phyloP scores from a whole-genome alignment of 1,139 yeast genomes.

The Oligophagozyma castellii region DNA sequence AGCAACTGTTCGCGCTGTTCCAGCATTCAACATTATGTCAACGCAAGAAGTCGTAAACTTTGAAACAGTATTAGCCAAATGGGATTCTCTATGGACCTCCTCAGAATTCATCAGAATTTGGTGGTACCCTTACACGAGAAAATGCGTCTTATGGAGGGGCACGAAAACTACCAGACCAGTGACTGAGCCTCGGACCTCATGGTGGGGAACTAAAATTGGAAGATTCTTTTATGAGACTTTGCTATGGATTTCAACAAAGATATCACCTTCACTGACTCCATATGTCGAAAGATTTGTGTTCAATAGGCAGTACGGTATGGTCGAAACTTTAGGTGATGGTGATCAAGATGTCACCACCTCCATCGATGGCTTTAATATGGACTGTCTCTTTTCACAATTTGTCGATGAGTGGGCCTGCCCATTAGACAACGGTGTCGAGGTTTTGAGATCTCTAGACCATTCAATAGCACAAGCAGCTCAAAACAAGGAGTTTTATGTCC shows the following conservation, averaged over 20 bases:
- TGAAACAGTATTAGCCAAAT: conserved; percentile 48
- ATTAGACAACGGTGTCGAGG: conserved; percentile 57
- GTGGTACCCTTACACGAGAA: conserved; percentile 94
- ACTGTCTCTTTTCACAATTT: conserved; percentile 84
- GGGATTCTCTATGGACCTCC: conserved; percentile 74
- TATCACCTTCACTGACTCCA: conserved; percentile 70
- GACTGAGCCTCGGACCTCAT: conserved; percentile 56
- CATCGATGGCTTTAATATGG: conserved; percentile 86
- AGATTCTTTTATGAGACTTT: conserved; percentile 66
- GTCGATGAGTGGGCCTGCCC: conserved; percentile 98
- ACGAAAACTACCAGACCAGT: conserved; percentile 48
- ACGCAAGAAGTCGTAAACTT: conserved; percentile 72
- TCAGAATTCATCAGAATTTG: conserved; percentile 87
- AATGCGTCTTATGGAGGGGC: conserved; percentile 87
- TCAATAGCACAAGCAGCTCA: conserved; percentile 49
- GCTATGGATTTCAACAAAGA: conserved; percentile 64
- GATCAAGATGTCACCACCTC: conserved; percentile 64
- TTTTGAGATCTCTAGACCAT: conserved; percentile 48
- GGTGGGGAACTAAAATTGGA: conserved; percentile 77
- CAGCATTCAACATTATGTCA: conserved; percentile 69
- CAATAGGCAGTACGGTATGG: conserved; percentile 65
- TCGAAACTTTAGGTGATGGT: conserved; percentile 55
- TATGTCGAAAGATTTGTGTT: conserved; percentile 73
- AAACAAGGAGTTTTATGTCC: conserved; percentile 59
- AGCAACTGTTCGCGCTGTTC: conserved; percentile 79